Conservation (phyloP, 371 early-diverging fungal species). For the Spraguea lophii region DNA sequence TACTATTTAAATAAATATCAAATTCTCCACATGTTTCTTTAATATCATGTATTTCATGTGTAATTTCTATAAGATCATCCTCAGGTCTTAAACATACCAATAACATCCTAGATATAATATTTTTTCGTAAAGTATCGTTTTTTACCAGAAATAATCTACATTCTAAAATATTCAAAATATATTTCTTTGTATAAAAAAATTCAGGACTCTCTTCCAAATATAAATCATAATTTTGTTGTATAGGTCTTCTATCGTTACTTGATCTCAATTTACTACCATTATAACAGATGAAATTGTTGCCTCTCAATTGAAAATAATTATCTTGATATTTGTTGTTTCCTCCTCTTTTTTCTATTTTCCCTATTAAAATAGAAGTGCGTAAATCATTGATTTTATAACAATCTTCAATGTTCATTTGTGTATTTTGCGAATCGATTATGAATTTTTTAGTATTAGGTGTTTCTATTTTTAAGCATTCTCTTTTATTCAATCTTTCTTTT, state of each 20-base stretch:
- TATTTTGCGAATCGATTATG: too few species aligned
- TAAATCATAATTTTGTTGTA: conserved; percentile 11
- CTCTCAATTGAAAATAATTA: conserved; percentile 16
- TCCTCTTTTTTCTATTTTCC: conserved; percentile 19
- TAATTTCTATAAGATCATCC: conserved; percentile 18
- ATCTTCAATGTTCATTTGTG: too few species aligned
- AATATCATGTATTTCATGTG: conserved; percentile 11
- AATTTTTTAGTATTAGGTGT: too few species aligned
- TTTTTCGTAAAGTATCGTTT: not conserved
- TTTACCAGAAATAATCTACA: conserved; percentile 6
- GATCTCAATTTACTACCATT: conserved; percentile 3
- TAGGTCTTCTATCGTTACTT: not conserved
- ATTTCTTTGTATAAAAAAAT: conserved; percentile 13
- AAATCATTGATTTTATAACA: too few species aligned
- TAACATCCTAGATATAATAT: not conserved
- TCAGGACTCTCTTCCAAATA: conserved; percentile 1
- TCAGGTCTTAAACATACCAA: not conserved
- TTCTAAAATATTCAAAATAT: conserved; percentile 11
- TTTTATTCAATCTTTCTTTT: too few species aligned
- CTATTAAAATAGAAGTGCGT: too few species aligned
- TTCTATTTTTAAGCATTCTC: too few species aligned
- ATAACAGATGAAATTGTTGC: conserved; percentile 13
- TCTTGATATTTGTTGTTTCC: conserved; percentile 11
- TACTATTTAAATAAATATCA: conserved; percentile 6
- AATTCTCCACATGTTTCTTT: not conserved